Conservation (phyloP, 2,329 filamentous ascomycete species). For the Alternaria consortialis region DNA sequence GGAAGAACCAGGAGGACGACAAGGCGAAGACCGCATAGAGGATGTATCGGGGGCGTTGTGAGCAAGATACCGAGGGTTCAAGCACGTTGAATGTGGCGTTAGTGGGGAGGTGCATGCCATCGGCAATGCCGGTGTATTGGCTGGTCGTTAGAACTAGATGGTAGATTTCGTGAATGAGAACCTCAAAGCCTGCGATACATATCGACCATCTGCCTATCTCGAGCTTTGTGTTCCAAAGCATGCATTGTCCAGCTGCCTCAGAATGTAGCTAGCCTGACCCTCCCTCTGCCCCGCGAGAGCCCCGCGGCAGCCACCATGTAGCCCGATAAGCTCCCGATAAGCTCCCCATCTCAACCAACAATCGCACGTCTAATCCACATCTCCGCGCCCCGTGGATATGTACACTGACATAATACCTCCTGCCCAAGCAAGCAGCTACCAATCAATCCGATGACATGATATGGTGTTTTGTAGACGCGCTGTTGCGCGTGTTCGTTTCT, state of each 20-base stretch:
- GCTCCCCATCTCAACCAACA: conserved; percentile 6
- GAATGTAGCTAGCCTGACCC: neutral
- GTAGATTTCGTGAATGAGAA: neutral
- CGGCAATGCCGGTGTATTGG: neutral
- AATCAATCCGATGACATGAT: conserved; percentile 53
- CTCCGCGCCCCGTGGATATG: conserved; percentile 51
- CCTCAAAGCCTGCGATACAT: neutral
- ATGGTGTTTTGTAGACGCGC: neutral
- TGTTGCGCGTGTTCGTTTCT: conserved; percentile 22
- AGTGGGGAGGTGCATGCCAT: neutral
- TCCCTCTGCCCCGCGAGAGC: conserved; percentile 8
- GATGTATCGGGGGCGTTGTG: neutral
- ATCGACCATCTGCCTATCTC: neutral
- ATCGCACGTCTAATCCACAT: conserved; percentile 28
- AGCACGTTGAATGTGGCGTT: neutral
- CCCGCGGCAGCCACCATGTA: conserved; percentile 12
- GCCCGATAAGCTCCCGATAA: conserved; percentile 14
- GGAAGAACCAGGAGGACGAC: conserved; percentile 37
- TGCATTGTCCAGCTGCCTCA: neutral
- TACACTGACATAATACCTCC: conserved; percentile 27
- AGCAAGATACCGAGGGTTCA: neutral
- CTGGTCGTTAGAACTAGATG: neutral
- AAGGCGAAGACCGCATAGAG: conserved; percentile 31
- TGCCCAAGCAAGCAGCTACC: neutral
- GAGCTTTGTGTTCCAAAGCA: neutral